Evolutionary conservation across 768 basidiomycete genomes (phyloP).

Genomic region (Clitopilus hobsonii): DNA sequence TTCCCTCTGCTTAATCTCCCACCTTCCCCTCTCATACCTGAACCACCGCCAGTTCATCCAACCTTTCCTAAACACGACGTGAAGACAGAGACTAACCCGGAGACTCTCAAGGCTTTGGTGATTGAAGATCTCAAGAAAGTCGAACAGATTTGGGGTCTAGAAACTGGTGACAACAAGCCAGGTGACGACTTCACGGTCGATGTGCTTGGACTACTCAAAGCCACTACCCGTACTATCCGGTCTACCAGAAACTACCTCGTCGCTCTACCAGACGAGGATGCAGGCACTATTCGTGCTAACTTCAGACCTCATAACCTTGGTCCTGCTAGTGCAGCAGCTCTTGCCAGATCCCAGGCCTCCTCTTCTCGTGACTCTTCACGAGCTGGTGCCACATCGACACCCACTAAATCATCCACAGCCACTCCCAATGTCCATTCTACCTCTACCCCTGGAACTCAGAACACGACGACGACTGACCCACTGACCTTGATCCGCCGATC

Average conservation of each 20-base stretch:
- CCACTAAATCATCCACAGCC: neutral
- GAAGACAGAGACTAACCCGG: constrained; percentile 62
- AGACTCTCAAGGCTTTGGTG: constrained; percentile 70
- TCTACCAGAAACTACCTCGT: constrained; percentile 82
- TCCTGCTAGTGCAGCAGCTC: constrained; percentile 12
- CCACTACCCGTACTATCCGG: constrained; percentile 76
- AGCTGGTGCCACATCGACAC: neutral
- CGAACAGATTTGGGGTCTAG: constrained; percentile 58
- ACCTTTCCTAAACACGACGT: constrained; percentile 54
- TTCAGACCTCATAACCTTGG: constrained; percentile 51
- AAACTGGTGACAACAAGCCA: constrained; percentile 16
- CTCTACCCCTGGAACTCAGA: neutral
- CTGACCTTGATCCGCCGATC: constrained; percentile 67
- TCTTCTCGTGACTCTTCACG: constrained; percentile 18
- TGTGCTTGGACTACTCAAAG: constrained; percentile 68
- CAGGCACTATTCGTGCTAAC: constrained; percentile 47
- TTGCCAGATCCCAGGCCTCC: constrained; percentile 28
- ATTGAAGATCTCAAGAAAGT: constrained; percentile 69
- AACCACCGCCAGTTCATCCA: constrained; percentile 38
- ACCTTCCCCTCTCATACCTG: constrained; percentile 59
- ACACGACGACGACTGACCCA: constrained; percentile 42
- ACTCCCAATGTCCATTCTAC: no score
- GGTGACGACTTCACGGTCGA: constrained; percentile 35
- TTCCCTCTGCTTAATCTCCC: constrained; percentile 49
- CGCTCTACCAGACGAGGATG: constrained; percentile 72